These are phyloP conservation scores for Colletotrichum costaricense DNA, from an alignment of 2,329 filamentous ascomycete genomes.

Conservation along the genomic window DNA sequence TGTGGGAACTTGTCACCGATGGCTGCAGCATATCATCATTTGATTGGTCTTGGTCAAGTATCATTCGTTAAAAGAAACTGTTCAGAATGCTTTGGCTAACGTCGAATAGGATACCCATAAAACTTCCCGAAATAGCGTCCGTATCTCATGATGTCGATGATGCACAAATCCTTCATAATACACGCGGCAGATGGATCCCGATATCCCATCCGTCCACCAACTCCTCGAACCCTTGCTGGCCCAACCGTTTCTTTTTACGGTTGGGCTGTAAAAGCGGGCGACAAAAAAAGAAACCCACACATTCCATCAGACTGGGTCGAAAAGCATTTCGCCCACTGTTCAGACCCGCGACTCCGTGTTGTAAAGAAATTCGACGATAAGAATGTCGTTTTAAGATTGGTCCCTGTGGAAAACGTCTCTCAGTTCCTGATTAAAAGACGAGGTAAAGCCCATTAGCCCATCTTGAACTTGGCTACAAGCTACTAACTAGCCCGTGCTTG, in stretches of 20 bases:
- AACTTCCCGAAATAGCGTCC: conserved; percentile 26
- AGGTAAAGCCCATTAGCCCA: conserved; percentile 38
- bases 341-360: conserved; percentile 29
- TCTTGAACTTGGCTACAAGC: conserved; percentile 33
- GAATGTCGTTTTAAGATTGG: conserved; percentile 31
- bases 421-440: conserved; percentile 38
- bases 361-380: background rate
- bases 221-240: background rate
- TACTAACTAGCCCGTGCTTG: conserved; percentile 39
- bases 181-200: conserved; percentile 27
- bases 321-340: conserved; percentile 9
- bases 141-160: conserved; percentile 33
- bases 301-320: conserved; percentile 22
- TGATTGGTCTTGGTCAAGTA: background rate
- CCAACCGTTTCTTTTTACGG: conserved; percentile 12
- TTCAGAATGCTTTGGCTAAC: conserved; percentile 29
- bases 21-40: background rate
- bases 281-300: conserved; percentile 26
- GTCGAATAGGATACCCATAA: conserved; percentile 21
- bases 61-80: background rate
- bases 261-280: background rate
- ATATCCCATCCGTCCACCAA: conserved; percentile 21
- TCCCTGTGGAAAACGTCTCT: conserved; percentile 36
- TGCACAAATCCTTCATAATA: conserved; percentile 34
- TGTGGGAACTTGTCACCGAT: background rate